Conservation (phyloP, 2,329 filamentous ascomycete genomes). For the Zymoseptoria crescenta region DNA sequence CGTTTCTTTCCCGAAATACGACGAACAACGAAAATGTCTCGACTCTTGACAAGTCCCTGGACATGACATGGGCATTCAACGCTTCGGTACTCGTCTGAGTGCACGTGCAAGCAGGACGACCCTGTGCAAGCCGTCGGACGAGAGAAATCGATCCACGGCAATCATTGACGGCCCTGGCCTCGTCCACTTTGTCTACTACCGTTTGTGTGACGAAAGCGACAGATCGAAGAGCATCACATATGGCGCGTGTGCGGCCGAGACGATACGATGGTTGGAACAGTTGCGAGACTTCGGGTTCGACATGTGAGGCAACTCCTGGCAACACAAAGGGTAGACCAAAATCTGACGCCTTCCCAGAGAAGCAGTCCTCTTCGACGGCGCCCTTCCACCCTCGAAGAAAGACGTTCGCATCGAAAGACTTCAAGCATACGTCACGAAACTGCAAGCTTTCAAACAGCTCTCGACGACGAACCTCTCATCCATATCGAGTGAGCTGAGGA, state of each 20-base stretch:
- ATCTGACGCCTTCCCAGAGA: constrained; percentile 37
- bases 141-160: constrained; percentile 21
- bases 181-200: constrained; percentile 62
- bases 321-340: neutral
- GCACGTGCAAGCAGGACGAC: constrained; percentile 5
- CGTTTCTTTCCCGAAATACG: neutral
- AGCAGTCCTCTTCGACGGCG: constrained; percentile 79
- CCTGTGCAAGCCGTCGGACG: constrained; percentile 1
- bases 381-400: constrained; percentile 61
- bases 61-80: constrained; percentile 19
- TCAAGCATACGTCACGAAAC: constrained; percentile 47
- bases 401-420: constrained; percentile 54
- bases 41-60: neutral
- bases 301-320: constrained; percentile 47
- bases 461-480: constrained; percentile 17
- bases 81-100: constrained; percentile 17
- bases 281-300: constrained; percentile 49
- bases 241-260: constrained; percentile 51
- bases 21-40: neutral
- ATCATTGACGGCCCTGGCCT: constrained; percentile 73
- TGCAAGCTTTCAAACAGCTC: constrained; percentile 42
- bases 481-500: constrained; percentile 11
- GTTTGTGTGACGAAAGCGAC: constrained; percentile 7
- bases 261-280: constrained; percentile 55
- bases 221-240: constrained; percentile 36